Evolutionary conservation across 208 protist genomes (phyloP), one percentile per base, ranked within the genome.

Genomic region (Trypanosomatidae sp.): DNA sequence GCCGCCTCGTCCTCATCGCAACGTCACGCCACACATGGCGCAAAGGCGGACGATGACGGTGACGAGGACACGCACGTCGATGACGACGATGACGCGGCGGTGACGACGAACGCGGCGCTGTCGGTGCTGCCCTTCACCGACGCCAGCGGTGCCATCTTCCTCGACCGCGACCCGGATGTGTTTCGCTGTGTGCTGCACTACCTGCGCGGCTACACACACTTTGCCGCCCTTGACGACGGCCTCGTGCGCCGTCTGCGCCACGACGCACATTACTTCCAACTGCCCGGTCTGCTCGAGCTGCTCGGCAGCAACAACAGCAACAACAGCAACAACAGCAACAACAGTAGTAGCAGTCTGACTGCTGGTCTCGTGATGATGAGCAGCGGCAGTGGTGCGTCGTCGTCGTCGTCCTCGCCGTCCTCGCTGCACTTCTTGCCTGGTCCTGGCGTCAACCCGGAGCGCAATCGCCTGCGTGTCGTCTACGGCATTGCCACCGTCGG

Each of bases 101-200:
- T 26, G 32, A 39, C 25, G 32, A 46, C 15, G 3, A 48, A 66
- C 6, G 39, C 33, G 7, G 50, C 15, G 0, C 27, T 24, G 4
- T 45, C 37, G 3, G 57, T 56, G 33, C 46, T 39, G 11, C 56
- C 77, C 6, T 66, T 84, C 30, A 59, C 56, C 26, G 79, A 90
- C 50, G 57, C 54, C 25, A 66, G 32, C 16, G 57, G 68, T 8
- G 60, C 64, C 16, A 58, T 89, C 25, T 94, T 91, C 50, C 71
- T 94, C 32, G 82, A 94, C 52, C 84, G 86, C 35, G 86, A 94
- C 54, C 79, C 81, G 3, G 53, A 33, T 1, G 71, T 64, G 19
- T 94, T 94, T 50, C 78, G 76, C 24, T 58, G 79, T 35, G 65
- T 91, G 6, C 56, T 94, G 10, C 73, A 80, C 53, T 91, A 89